phyloP scores from a whole-genome alignment of 2,329 filamentous ascomycete genomes.

The Ophiocordyceps camponoti-saundersi region DNA sequence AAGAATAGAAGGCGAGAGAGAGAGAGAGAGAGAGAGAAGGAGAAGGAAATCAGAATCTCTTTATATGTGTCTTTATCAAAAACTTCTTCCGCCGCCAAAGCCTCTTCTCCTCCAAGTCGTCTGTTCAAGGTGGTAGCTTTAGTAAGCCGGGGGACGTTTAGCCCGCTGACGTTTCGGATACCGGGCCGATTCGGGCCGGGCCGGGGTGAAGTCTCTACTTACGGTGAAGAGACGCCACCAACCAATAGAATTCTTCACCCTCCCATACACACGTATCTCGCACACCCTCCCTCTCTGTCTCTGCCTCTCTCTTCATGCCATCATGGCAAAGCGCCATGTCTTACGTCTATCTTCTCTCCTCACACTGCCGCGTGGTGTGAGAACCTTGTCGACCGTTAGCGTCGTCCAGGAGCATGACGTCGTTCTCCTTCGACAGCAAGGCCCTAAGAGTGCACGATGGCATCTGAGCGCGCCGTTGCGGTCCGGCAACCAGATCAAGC shows the following conservation, averaged over 20 bases:
- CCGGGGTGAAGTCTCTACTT: too few species aligned
- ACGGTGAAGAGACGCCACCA: too few species aligned
- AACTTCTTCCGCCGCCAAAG: too few species aligned
- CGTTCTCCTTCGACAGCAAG: conserved; percentile 21
- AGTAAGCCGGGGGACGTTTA: neutral
- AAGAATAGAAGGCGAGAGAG: too few species aligned
- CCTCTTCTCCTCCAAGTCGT: too few species aligned
- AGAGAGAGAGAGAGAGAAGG: neutral
- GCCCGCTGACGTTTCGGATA: neutral
- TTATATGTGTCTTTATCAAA: neutral
- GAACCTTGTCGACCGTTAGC: neutral
- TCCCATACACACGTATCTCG: too few species aligned
- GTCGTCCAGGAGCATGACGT: conserved; percentile 19
- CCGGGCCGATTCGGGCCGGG: neutral
- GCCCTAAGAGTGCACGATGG: conserved; percentile 17
- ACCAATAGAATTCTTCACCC: too few species aligned
- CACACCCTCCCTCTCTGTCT: too few species aligned
- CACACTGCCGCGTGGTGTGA: neutral
- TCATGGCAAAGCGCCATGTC: neutral
- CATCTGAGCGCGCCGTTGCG: conserved; percentile 14
- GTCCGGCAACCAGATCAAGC: neutral
- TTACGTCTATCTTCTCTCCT: neutral
- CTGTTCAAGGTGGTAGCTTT: neutral
- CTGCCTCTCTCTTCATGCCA: neutral
- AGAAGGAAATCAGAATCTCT: neutral